Evolutionary conservation across 2,329 filamentous ascomycete species (phyloP), one percentile per base, ranked within the genome.

Genomic region (Ophiocordyceps camponoti-saundersi): DNA sequence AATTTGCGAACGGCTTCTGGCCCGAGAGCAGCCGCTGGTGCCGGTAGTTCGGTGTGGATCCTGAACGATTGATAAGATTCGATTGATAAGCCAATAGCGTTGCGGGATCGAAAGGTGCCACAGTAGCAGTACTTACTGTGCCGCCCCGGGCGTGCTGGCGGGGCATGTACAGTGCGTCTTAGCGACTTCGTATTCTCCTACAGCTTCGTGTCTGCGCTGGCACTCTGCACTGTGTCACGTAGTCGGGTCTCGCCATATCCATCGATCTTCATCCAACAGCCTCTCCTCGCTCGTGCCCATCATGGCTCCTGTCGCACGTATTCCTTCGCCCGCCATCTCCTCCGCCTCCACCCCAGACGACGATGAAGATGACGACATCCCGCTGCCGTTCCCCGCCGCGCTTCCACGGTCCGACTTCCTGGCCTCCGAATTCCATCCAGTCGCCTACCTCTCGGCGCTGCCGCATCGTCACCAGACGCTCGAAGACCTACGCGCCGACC

Each of bases 401-500:
- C 78, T 98, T 16, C 77, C 85, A 2, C 84, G 92, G 48, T 69
- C 73, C 49, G 86, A 92, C 58, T 98, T 98, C 65, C 75, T 95
- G 7, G 67, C 76, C 2, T 73, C 78, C 3, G 64, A 79, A 53
- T 98, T 98, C 63, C 79, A 86, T 51, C 82, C 93, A 1, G 77
- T 85, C 2, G 68, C 69, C 2, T 98, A 95, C 61, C 81, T 98
- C 44, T 88, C 64, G 8, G 82, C 84, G 1, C 73, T 95, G 1
- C 78, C 80, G 20, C 80, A 92, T 59, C 83, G 92, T 1, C 92
- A 98, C 62, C 92, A 98, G 63, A 95, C 90, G 0, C 84, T 98
- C 44, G 89, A 95, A 60, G 92, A 98, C 61, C 71, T 98, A 30
- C 85, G 90, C 34, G 68, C 81, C 6, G 93, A 98, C 58, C 72